Evolutionary conservation across 768 basidiomycete species (phyloP), one percentile per base, ranked within the genome.

Genomic region (Galerina marginata): DNA sequence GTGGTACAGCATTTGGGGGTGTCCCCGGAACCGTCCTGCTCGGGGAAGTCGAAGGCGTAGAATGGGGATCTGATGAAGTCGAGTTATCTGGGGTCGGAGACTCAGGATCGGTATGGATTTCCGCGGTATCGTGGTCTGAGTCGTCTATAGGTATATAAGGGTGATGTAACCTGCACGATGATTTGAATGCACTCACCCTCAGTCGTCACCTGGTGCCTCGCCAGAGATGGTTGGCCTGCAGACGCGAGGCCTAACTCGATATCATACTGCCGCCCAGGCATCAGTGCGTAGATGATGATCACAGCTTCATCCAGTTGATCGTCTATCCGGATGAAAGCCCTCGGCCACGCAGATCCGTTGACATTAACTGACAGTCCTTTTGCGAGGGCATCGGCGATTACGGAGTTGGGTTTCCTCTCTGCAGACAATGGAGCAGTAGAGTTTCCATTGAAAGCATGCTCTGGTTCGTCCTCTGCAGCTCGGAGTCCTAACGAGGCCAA

Each of bases 231-330:
- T 64, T 84, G 79, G 25, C 86, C 88, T 6, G 81, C 81, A 9
- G 86, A 86, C 4, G 89, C 86, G 26, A 96, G 81, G 2, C 83
- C 88, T 10, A 97, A 78, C 68, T 95, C 92, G 53, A 97, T 88
- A 68, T 97, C 94, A 67, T 97, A 97, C 70, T 93, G 91, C 57
- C 92, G 83, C 2, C 92, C 92, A 3, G 94, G 95, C 79, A 91
- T 84, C 47, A 98, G 80, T 1, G 93, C 93, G 60, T 94, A 95
- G 26, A 98, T 85, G 59, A 96, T 92, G 54, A 97, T 93, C 57
- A 96, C 86, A 0, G 93, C 95, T 69, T 96, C 91, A 65, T 96
- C 94, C 0, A 83, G 81, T 54, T 86, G 84, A 45, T 95, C 92
- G 69, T 92, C 88, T 61, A 93, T 86, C 54, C 89, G 86, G 58